Evolutionary conservation across 768 basidiomycete species (phyloP).

Genomic region (Sistotremastrum suecicum): DNA sequence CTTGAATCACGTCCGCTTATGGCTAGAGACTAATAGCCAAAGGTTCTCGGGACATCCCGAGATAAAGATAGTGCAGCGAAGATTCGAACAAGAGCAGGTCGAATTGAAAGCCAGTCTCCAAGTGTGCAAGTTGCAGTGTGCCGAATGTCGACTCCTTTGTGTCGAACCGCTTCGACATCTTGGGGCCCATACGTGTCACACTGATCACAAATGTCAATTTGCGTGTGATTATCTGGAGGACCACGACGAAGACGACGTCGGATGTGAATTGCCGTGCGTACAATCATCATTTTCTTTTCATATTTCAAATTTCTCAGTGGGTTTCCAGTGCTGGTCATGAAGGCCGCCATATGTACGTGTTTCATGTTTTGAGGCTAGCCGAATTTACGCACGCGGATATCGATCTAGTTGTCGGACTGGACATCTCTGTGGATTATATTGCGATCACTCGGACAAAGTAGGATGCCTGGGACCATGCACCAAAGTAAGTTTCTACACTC

Average conservation of each 20-base stretch:
- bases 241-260: constrained; percentile 13
- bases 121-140: constrained; percentile 36
- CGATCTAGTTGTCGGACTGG: constrained; percentile 32
- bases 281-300: not conserved
- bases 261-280: constrained; percentile 36
- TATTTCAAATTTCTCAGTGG: not conserved
- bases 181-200: constrained; percentile 33
- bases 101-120: constrained; percentile 32
- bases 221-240: constrained; percentile 30
- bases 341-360: constrained; percentile 37
- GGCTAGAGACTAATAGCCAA: constrained; percentile 34
- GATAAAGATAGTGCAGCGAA: constrained; percentile 31
- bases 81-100: constrained; percentile 27
- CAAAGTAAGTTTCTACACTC: constrained; percentile 22
- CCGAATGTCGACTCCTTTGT: constrained; percentile 34
- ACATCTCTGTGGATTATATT: constrained; percentile 42
- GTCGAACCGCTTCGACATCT: constrained; percentile 31
- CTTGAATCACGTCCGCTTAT: constrained; percentile 31
- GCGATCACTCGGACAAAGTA: constrained; percentile 27
- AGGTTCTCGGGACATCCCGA: constrained; percentile 33
- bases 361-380: not conserved
- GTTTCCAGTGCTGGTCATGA: constrained; percentile 39
- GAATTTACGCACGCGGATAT: too few species aligned
- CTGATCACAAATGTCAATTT: constrained; percentile 31
- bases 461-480: constrained; percentile 41